Evolutionary conservation across 1,139 yeast genomes (phyloP), one percentile per base, ranked within the genome.

Genomic region (Sugiyamaella neomexicana): DNA sequence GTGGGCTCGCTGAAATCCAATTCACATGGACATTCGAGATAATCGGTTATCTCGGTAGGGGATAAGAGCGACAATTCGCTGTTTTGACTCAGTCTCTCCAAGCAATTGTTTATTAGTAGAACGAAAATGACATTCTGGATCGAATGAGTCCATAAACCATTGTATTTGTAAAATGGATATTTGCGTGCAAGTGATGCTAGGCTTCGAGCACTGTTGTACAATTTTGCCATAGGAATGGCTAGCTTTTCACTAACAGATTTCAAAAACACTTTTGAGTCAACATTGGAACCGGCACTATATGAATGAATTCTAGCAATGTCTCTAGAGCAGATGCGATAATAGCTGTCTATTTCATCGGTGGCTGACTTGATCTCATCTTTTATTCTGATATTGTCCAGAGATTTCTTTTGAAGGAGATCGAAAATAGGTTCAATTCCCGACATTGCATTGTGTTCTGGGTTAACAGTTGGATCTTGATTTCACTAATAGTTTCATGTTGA

Each of bases 111-210:
- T 41, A 46, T 46, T 27, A 54, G 25, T 15, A 44, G 25, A 57
- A 50, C 45, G 61, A 55, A 59, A 7, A 63, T 58, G 1, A 64
- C 62, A 39, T 60, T 58, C 52, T 65, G 68, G 7, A 67, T 31
- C 15, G 60, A 57, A 23, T 55, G 55, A n/a, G 61, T 52, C 67
- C 66, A 66, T 20, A 63, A 37, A 39, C 52, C 53, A 45, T 62
- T 58, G 60, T 64, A 67, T 47, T 61, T 62, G 57, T 68, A 62
- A 52, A 55, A 65, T 5, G 68, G 65, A 40, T 61, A 46, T 25
- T 55, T 47, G 12, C 46, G 47, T 12, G 45, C 57, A 12, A 31
- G 51, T 15, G 25, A 16, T 20, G 38, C 34, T 23, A 63, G 54
- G 5, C 34, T 31, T 25, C 34, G 17, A 8, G 43, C 31, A 2